Conservation (phyloP, 805 yeast genomes). For the Hemisphaericaspora nanyangensis region DNA sequence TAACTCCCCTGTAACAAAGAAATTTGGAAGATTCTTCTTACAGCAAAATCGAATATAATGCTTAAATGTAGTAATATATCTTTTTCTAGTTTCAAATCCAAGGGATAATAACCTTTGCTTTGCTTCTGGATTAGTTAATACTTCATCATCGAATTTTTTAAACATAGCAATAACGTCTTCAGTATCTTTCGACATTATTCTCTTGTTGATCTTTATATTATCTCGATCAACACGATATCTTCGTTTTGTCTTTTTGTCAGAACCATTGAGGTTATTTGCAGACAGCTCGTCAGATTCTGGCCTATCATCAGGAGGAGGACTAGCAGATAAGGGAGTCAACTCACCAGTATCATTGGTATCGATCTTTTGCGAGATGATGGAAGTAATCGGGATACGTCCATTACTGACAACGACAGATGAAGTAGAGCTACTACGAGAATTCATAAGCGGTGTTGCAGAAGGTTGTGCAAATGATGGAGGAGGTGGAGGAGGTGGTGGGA, state of each 20-base stretch:
- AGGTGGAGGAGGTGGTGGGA: background rate
- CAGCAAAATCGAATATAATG: conserved; percentile 14
- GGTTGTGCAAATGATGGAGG: background rate
- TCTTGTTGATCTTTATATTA: conserved; percentile 12
- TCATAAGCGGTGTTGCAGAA: background rate
- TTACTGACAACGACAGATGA: background rate
- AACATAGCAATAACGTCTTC: conserved; percentile 13
- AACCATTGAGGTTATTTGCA: background rate
- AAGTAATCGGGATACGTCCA: conserved; percentile 8
- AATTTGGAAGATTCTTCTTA: conserved; percentile 8
- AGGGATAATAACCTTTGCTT: conserved; percentile 9
- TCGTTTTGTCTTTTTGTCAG: conserved; percentile 6
- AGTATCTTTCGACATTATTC: conserved; percentile 13
- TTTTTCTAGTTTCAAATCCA: conserved; percentile 14
- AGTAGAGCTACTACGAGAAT: too few relatives aligned
- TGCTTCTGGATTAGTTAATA: conserved; percentile 12
- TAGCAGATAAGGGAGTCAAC: background rate
- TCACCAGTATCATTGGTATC: conserved; percentile 1
- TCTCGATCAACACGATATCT: conserved; percentile 12
- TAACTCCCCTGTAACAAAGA: conserved; percentile 13
- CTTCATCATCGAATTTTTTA: conserved; percentile 14
- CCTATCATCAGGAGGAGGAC: background rate
- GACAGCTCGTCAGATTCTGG: background rate
- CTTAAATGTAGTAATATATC: conserved; percentile 13
- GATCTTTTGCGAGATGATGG: conserved; percentile 13